These are phyloP conservation scores for Coprinopsis strossmayeri DNA, from an alignment of 768 basidiomycete genomes.

Conservation along the genomic window DNA sequence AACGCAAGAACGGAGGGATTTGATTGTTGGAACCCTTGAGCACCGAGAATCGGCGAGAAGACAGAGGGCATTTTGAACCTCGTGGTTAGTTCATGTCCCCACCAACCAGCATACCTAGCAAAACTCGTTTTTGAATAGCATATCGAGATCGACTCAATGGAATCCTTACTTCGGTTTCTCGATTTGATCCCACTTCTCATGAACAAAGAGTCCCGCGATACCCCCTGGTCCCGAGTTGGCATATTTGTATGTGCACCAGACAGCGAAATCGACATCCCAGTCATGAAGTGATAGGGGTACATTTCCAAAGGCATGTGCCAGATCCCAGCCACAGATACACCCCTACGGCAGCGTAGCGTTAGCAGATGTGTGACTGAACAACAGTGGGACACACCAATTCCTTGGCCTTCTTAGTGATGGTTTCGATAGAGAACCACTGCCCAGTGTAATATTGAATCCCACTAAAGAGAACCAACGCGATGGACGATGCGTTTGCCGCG, in stretches of 20 bases:
- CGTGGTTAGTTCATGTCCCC: constrained; percentile 86
- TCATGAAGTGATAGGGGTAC: constrained; percentile 84
- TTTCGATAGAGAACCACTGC: constrained; percentile 85
- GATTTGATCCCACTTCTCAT: constrained; percentile 69
- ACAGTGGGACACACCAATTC: constrained; percentile 51
- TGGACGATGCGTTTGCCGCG: constrained; percentile 61
- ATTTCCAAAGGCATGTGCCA: constrained; percentile 94
- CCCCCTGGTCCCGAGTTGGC: constrained; percentile 95
- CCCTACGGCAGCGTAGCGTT: constrained; percentile 43
- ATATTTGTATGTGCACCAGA: constrained; percentile 99
- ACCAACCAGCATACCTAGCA: constrained; percentile 88
- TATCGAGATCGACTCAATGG: background rate
- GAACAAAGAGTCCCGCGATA: constrained; percentile 91
- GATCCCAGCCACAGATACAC: constrained; percentile 92
- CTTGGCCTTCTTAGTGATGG: constrained; percentile 79
- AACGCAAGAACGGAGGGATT: constrained; percentile 83
- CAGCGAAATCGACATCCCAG: constrained; percentile 95
- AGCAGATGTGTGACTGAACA: constrained; percentile 1
- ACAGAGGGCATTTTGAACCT: constrained; percentile 85
- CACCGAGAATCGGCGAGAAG: constrained; percentile 83
- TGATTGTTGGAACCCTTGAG: constrained; percentile 94
- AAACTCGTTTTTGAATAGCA: constrained; percentile 1
- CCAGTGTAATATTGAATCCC: constrained; percentile 98
- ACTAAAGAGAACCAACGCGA: constrained; percentile 88
- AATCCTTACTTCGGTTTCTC: constrained; percentile 55